Conservation (phyloP, 768 basidiomycete genomes). For the Termitomyces sp. region DNA sequence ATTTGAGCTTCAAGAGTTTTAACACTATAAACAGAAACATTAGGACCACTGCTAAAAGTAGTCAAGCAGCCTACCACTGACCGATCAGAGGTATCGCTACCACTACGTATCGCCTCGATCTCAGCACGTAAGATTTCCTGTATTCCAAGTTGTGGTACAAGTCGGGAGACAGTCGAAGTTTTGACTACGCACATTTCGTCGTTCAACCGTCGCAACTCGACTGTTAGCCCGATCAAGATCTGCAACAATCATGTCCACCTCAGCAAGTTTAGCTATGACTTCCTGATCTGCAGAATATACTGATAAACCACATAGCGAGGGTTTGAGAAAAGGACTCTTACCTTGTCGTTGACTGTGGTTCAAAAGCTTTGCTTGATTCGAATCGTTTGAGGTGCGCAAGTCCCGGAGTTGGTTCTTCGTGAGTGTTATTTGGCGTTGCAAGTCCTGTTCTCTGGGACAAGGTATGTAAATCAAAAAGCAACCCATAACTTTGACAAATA, state of each 20-base stretch:
- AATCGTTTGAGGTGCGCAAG: constrained; percentile 87
- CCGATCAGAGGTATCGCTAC: constrained; percentile 68
- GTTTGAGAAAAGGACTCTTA: constrained; percentile 20
- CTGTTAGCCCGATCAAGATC: constrained; percentile 95
- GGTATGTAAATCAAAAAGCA: background rate
- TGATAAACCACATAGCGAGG: background rate
- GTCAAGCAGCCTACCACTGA: constrained; percentile 31
- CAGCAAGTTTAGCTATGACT: constrained; percentile 82
- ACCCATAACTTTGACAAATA: background rate
- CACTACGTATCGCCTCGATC: constrained; percentile 86
- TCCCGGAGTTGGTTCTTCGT: constrained; percentile 88
- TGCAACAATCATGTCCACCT: constrained; percentile 92
- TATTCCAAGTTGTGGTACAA: background rate
- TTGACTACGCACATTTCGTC: constrained; percentile 74
- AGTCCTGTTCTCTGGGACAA: constrained; percentile 75
- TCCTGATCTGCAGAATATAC: constrained; percentile 68
- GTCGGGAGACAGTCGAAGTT: background rate
- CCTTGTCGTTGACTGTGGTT: constrained; percentile 92
- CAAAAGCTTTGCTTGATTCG: constrained; percentile 87
- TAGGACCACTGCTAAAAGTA: background rate
- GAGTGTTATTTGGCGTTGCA: constrained; percentile 88
- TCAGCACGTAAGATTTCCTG: constrained; percentile 95
- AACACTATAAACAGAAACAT: constrained; percentile 41
- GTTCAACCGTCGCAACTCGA: constrained; percentile 87
- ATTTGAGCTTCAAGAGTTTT: constrained; percentile 72